Evolutionary conservation across 108 stramenopile species (phyloP).

Genomic region (Fistulifera pelliculosa): DNA sequence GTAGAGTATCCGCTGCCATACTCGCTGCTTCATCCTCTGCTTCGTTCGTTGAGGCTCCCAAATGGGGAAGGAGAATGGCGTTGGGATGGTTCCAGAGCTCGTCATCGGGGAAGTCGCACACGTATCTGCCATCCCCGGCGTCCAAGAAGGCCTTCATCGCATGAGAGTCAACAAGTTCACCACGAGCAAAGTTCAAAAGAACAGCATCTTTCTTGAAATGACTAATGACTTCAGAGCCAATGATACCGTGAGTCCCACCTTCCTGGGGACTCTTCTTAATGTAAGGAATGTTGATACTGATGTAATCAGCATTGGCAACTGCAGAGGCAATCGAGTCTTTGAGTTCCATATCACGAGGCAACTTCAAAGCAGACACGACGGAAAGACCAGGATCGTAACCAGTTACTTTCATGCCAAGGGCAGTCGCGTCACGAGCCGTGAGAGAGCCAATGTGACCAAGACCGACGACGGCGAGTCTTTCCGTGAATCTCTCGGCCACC

Average conservation of each 20-base stretch:
- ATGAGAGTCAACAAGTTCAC: conserved; percentile 67
- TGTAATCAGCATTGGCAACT: conserved; percentile 63
- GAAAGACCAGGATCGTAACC: conserved; percentile 76
- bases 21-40: conserved; percentile 57
- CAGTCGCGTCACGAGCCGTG: conserved; percentile 54
- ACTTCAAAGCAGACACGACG: conserved; percentile 48
- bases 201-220: conserved; percentile 59
- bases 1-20: conserved; percentile 63
- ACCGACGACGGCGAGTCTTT: conserved; percentile 78
- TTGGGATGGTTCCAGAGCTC: conserved; percentile 48
- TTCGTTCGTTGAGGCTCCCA: conserved; percentile 77
- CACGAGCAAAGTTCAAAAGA: conserved; percentile 83
- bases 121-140: conserved; percentile 38
- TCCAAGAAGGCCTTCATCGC: conserved; percentile 70
- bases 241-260: conserved; percentile 64
- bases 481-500: conserved; percentile 73
- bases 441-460: conserved; percentile 75
- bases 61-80: conserved; percentile 63
- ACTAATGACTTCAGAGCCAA: conserved; percentile 37
- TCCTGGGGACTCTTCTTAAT: conserved; percentile 40
- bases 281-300: conserved; percentile 77
- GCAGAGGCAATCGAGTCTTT: conserved; percentile 50
- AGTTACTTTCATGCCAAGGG: conserved; percentile 58
- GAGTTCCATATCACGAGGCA: conserved; percentile 42
- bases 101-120: conserved; percentile 60